A percentile compares a stretch with the other conserved stretches of the same genome.
These are phyloP conservation scores for Chloranthus sessilifolius DNA, from an alignment of 164 flowering plant genomes.

Conservation along the genomic window DNA sequence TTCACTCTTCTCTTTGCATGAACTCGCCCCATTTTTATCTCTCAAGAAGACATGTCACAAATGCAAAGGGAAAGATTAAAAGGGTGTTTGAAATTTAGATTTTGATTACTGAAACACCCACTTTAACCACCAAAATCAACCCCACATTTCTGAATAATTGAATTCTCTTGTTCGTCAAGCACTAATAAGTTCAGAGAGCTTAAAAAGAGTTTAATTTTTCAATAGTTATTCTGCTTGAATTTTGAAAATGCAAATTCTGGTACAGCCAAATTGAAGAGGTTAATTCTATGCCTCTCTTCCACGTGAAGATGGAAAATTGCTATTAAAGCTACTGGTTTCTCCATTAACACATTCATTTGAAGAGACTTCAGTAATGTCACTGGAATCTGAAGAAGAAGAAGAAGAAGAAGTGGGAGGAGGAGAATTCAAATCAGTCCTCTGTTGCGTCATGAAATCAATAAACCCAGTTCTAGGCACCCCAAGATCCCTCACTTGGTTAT, in stretches of 20 bases:
- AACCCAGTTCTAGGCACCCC: constrained; percentile 13
- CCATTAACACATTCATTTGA: constrained; percentile 25
- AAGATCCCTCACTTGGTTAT: constrained; percentile 5
- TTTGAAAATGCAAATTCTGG: constrained; percentile 12
- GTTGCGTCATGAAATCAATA: constrained; percentile 24
- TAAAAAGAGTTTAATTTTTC: constrained; percentile 6
- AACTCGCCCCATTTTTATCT: no score
- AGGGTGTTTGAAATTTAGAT: neutral
- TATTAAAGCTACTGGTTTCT: constrained; percentile 23
- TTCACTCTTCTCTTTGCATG: no score
- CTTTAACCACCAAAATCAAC: neutral
- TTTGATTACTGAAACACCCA: constrained; percentile 5
- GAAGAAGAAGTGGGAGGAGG: constrained; percentile 13
- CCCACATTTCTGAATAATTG: neutral
- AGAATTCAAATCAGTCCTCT: constrained; percentile 1
- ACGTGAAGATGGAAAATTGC: constrained; percentile 11
- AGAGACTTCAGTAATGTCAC: constrained; percentile 31
- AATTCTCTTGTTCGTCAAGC: no score
- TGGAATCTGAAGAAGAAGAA: constrained; percentile 26
- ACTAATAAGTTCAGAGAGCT: neutral
- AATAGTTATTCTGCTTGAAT: constrained; percentile 15
- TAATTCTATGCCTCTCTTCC: constrained; percentile 15
- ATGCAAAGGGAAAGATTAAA: neutral
- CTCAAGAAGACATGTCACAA: no score
- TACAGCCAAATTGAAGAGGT: constrained; percentile 8